Conservation (phyloP, 495 filamentous ascomycete species). For the Podospora sp. region DNA sequence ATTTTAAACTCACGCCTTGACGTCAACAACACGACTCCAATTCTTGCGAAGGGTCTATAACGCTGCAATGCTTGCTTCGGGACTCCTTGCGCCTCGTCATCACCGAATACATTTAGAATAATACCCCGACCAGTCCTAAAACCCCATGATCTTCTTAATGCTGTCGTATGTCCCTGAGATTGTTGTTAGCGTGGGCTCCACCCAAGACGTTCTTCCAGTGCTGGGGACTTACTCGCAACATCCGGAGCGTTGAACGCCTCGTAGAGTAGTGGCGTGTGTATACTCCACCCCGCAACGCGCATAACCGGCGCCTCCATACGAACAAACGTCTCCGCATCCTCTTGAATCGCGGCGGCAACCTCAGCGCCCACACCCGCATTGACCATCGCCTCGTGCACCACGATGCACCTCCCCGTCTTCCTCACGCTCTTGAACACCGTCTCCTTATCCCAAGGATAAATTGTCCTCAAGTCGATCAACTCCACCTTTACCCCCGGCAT, state of each 20-base stretch:
- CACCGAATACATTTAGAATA: not conserved
- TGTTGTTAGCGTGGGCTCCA: slow-evolving; percentile 29
- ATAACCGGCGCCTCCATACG: slow-evolving; percentile 89
- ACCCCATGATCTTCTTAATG: slow-evolving; percentile 52
- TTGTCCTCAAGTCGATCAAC: slow-evolving; percentile 86
- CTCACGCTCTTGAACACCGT: slow-evolving; percentile 80
- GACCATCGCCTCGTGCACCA: slow-evolving; percentile 95
- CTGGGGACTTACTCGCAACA: slow-evolving; percentile 77
- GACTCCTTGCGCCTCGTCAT: not conserved
- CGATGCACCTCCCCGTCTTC: slow-evolving; percentile 87
- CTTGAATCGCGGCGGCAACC: slow-evolving; percentile 89
- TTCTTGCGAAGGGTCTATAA: not conserved
- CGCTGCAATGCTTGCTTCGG: not conserved
- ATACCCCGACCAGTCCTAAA: not conserved
- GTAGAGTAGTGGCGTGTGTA: slow-evolving; percentile 78
- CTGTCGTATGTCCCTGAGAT: slow-evolving; percentile 55
- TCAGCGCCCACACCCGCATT: slow-evolving; percentile 95
- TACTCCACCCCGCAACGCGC: slow-evolving; percentile 89
- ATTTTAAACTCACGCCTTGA: too few species aligned
- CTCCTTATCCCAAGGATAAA: slow-evolving; percentile 94
- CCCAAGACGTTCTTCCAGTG: not conserved
- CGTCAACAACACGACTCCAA: not conserved
- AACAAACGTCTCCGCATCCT: slow-evolving; percentile 76
- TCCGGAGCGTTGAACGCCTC: slow-evolving; percentile 91
- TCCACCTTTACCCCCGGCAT: slow-evolving; percentile 74